Evolutionary conservation across 148 eudicot species (phyloP), one percentile per base, ranked within the genome.

Genomic region (Euryodendron excelsum): DNA sequence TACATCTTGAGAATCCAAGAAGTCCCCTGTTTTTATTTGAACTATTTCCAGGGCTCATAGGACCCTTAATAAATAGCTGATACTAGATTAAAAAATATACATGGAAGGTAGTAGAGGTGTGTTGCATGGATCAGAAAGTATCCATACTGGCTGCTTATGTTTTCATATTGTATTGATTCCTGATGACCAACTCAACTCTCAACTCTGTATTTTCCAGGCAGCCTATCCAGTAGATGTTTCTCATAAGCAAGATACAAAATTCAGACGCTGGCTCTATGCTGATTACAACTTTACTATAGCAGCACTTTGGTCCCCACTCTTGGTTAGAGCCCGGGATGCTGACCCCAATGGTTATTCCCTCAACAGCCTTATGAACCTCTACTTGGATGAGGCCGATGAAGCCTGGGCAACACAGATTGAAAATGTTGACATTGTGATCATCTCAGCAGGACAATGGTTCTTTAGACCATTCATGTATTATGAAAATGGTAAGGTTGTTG

Each of bases 401-500:
- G 76, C 77, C 27, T 87, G 90, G 90, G 44, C 73, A 13, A 27
- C 85, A 67, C 59, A 87, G 69, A 79, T 87, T 21, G 86, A 85
- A 23, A 82, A 77, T 3, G 78, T 81, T 28, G 79, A 87, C 76
- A 77, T 81, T 56, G 37, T 87, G 25, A 77, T 87, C 70, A 33
- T 87, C 73, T 85, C 90, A 0, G 86, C 86, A 0, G 90, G 86
- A 18, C 86, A 83, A 44, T 85, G 90, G 90, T 87, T 80, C 59
- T 81, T 81, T 67, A 82, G 88, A 17, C 77, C 88, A 37, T 72
- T 85, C n/a, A 83, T 79, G 63, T 87, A 81, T 68, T 81, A 87
- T 41, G 73, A 85, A 27, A 85, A 85, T 0, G 66, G 65, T 8
- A 52, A 25, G 13, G 52, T 83, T 37, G 78, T 87, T 31, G 90